A percentile compares a stretch with the other conserved stretches of the same genome.
Evolutionary conservation across 768 basidiomycete species (phyloP).

Genomic region (Lentinula lateritia): DNA sequence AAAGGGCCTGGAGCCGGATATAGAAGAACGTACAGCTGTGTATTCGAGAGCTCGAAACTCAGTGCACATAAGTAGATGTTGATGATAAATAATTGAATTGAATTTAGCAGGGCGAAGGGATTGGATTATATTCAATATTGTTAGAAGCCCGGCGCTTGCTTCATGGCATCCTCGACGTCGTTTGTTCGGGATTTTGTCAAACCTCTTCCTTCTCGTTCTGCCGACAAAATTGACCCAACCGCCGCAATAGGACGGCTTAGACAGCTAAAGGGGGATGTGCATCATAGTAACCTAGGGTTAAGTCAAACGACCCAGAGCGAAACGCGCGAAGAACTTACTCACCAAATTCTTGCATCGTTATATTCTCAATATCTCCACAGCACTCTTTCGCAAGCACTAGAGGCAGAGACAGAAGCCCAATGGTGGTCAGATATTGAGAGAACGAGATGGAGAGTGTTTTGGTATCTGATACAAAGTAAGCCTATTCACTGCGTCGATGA

Average conservation of each 20-base stretch:
- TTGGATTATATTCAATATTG: no score
- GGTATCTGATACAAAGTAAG: slow-evolving; percentile 80
- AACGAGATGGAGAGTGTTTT: slow-evolving; percentile 46
- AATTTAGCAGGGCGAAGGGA: no score
- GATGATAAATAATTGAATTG: no score
- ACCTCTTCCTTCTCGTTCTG: neutral
- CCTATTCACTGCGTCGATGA: slow-evolving; percentile 7
- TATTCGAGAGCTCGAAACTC: no score
- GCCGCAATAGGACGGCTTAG: neutral
- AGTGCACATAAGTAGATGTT: no score
- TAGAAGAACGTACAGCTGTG: no score
- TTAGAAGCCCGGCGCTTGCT: neutral
- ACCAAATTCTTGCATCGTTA: slow-evolving; percentile 33
- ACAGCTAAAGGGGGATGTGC: neutral
- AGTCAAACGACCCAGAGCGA: neutral
- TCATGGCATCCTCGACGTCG: neutral
- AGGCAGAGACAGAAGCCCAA: slow-evolving; percentile 70
- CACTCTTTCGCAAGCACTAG: slow-evolving; percentile 60
- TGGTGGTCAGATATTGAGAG: slow-evolving; percentile 80
- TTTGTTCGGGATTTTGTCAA: neutral
- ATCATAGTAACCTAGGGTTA: neutral
- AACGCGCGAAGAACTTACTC: neutral
- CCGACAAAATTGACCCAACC: no score
- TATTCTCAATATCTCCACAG: slow-evolving; percentile 64
- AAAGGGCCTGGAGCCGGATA: no score